These are phyloP conservation scores for Datura wrightii DNA, from an alignment of 257 asterid genomes.

Conservation along the genomic window DNA sequence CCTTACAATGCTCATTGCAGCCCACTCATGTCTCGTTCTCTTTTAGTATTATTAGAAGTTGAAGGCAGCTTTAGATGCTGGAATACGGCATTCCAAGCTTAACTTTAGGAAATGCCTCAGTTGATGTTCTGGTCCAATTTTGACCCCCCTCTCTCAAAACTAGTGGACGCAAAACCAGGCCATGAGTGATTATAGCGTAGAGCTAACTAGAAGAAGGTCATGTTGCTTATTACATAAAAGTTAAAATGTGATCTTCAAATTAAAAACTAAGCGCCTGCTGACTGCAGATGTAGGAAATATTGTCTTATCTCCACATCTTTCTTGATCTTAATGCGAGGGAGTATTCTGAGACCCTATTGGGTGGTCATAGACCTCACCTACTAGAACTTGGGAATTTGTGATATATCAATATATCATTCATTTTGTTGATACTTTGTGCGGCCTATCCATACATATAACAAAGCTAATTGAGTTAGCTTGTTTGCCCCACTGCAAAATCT, in stretches of 20 bases:
- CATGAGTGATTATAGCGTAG: background rate
- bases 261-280: conserved; percentile 2
- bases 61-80: background rate
- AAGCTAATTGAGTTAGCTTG: background rate
- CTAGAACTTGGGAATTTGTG: background rate
- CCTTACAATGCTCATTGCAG: background rate
- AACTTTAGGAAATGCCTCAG: conserved; percentile 19
- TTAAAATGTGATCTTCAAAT: conserved; percentile 3
- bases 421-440: conserved; percentile 1
- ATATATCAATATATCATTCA: background rate
- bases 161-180: background rate
- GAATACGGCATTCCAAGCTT: background rate
- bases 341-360: background rate
- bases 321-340: background rate
- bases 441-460: background rate
- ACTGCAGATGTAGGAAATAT: background rate
- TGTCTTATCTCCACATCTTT: conserved; percentile 8
- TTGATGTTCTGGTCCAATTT: background rate
- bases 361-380: background rate
- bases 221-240: background rate
- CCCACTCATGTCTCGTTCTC: background rate
- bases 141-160: background rate
- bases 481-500: background rate
- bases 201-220: background rate
- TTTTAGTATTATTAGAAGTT: background rate